Percentiles rank a stretch among this genome's conserved stretches.
Evolutionary conservation across 148 eudicot species (phyloP).

Genomic region (Spergularia bocconei): DNA sequence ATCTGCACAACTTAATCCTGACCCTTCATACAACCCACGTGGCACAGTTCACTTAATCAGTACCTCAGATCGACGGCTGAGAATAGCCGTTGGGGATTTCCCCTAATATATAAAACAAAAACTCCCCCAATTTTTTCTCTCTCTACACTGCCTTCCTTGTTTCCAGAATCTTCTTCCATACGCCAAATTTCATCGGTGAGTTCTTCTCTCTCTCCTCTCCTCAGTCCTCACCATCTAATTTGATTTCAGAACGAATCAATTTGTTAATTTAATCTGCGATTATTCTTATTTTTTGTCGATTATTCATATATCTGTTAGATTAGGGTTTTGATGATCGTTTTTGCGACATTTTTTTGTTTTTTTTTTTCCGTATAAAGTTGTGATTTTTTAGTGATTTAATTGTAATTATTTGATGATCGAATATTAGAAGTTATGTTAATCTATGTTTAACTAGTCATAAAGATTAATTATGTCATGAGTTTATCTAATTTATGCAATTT

Average conservation of each 20-base stretch:
- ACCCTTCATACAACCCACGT: too few relatives aligned
- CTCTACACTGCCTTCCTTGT: neutral
- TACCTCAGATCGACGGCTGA: neutral
- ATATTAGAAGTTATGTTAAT: too few relatives aligned
- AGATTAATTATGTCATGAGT: too few relatives aligned
- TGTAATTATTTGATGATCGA: neutral
- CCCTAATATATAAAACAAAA: too few relatives aligned
- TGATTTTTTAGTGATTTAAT: neutral
- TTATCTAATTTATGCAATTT: neutral
- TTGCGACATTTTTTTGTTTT: neutral
- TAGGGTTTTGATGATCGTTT: constrained; percentile 9
- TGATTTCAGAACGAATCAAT: neutral
- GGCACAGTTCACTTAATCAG: too few relatives aligned
- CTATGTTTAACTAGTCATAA: too few relatives aligned
- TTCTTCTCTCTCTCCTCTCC: neutral
- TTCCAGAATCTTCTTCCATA: constrained; percentile 21
- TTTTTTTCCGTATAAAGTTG: neutral
- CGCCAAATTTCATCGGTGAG: constrained; percentile 7
- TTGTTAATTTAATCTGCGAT: neutral
- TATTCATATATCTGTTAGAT: neutral
- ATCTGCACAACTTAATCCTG: too few relatives aligned
- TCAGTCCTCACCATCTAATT: neutral
- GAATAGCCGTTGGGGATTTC: neutral
- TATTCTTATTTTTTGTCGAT: neutral
- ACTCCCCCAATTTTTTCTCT: neutral